Evolutionary conservation across 2,329 filamentous ascomycete species (phyloP).

Genomic region (Fusarium incarnatum): DNA sequence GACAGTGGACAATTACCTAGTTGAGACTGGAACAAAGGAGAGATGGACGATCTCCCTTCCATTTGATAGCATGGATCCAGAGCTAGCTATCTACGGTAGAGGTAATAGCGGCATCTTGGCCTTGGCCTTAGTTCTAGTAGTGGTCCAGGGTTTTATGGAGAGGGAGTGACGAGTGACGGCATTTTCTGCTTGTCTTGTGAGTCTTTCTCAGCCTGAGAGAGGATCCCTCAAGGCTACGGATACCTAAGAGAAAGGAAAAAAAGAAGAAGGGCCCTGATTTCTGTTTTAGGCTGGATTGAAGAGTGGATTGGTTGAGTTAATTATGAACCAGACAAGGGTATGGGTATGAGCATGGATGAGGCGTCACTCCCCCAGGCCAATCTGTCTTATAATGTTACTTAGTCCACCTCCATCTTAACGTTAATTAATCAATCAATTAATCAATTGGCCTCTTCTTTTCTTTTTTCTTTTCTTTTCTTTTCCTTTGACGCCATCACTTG

Average conservation of each 20-base stretch:
- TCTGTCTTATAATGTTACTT: not conserved
- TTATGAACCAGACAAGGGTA: not conserved
- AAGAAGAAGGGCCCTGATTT: constrained; percentile 3
- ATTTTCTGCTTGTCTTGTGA: constrained; percentile 11
- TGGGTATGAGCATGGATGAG: constrained; percentile 19
- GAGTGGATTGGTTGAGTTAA: constrained; percentile 7
- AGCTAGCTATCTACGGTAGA: constrained; percentile 16
- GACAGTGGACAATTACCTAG: not conserved
- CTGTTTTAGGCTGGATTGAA: not conserved
- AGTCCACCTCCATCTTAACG: not conserved
- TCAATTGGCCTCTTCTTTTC: constrained; percentile 13
- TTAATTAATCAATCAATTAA: constrained; percentile 2
- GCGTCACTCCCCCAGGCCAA: constrained; percentile 20
- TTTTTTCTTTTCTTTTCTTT: not conserved
- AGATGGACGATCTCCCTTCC: constrained; percentile 19
- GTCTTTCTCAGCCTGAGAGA: not conserved
- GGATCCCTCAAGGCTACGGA: not conserved
- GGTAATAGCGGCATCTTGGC: constrained; percentile 40
- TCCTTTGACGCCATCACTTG: constrained; percentile 10
- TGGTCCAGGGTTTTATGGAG: constrained; percentile 32
- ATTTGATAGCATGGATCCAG: constrained; percentile 4
- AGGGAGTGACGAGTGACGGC: constrained; percentile 45
- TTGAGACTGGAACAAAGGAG: constrained; percentile 10
- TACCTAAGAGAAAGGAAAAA: not conserved
- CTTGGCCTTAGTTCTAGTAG: constrained; percentile 7